These are phyloP conservation scores for Candida odintsovae DNA, from an alignment of 805 yeast species.

Conservation along the genomic window DNA sequence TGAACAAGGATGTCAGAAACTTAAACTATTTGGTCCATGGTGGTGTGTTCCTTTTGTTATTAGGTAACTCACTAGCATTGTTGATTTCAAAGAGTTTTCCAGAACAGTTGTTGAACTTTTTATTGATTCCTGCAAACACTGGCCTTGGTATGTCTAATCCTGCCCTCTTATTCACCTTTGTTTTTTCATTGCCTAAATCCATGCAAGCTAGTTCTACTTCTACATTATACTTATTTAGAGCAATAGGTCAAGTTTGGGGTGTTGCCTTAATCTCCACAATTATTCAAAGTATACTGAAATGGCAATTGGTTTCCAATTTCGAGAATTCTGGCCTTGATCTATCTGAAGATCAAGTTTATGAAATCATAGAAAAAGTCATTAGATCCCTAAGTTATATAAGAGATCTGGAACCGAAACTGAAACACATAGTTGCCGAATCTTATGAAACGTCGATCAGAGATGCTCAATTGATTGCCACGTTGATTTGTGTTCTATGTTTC, in stretches of 20 bases:
- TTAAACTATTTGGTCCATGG: constrained; percentile 25
- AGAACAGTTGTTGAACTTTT: constrained; percentile 32
- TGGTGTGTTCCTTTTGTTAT: constrained; percentile 31
- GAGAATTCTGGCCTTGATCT: constrained; percentile 2
- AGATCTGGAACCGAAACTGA: constrained; percentile 8
- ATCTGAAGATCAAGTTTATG: constrained; percentile 3
- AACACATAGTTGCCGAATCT: constrained; percentile 3
- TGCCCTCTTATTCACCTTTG: constrained; percentile 56
- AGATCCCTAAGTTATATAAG: constrained; percentile 15
- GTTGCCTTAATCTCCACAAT: constrained; percentile 36
- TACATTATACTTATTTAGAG: constrained; percentile 56
- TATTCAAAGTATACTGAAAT: constrained; percentile 6
- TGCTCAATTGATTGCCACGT: constrained; percentile 9
- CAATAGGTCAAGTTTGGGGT: constrained; percentile 59
- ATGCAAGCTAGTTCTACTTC: constrained; percentile 62
- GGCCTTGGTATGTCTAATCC: constrained; percentile 55
- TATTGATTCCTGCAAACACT: constrained; percentile 38
- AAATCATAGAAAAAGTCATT: constrained; percentile 9
- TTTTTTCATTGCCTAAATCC: constrained; percentile 59
- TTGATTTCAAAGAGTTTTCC: constrained; percentile 30
- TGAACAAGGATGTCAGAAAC: constrained; percentile 27
- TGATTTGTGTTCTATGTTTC: constrained; percentile 6
- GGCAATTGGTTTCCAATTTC: constrained; percentile 9
- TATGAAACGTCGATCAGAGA: constrained; percentile 14
- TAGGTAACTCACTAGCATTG: constrained; percentile 35